Conservation (phyloP, 208 protist species). For the Angomonas ambiguus region DNA sequence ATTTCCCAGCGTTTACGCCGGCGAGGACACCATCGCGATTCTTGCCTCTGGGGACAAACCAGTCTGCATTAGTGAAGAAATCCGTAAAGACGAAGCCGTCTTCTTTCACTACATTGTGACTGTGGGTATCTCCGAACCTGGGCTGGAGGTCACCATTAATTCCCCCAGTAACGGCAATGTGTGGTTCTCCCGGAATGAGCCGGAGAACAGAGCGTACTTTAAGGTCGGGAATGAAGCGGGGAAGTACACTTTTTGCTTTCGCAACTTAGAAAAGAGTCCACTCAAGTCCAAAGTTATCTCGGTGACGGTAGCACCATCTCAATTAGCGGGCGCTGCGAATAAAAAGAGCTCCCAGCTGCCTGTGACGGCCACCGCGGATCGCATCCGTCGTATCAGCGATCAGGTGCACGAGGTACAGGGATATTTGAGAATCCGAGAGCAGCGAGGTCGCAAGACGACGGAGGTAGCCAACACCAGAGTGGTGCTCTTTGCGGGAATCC, state of each 20-base stretch:
- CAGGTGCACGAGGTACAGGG: conserved; percentile 81
- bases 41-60: not conserved
- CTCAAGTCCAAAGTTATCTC: conserved; percentile 73
- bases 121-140: conserved; percentile 37
- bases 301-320: conserved; percentile 38
- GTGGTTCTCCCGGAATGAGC: conserved; percentile 31
- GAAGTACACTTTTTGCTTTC: conserved; percentile 82
- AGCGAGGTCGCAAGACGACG: conserved; percentile 60
- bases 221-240: conserved; percentile 49
- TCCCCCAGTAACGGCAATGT: conserved; percentile 26
- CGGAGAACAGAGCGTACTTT: conserved; percentile 76
- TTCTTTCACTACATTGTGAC: conserved; percentile 58
- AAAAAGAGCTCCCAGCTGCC: conserved; percentile 9
- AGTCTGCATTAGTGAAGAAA: not conserved
- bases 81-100: not conserved
- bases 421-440: conserved; percentile 59
- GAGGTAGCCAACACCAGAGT: conserved; percentile 85
- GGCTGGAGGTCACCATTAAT: conserved; percentile 43
- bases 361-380: conserved; percentile 24
- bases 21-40: not conserved
- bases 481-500: conserved; percentile 64
- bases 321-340: not conserved
- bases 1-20: not conserved
- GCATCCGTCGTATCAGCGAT: conserved; percentile 54
- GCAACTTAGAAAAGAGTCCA: conserved; percentile 80